Evolutionary conservation across 805 yeast species (phyloP), one percentile per base, ranked within the genome.

Genomic region (Candida krabiensis): DNA sequence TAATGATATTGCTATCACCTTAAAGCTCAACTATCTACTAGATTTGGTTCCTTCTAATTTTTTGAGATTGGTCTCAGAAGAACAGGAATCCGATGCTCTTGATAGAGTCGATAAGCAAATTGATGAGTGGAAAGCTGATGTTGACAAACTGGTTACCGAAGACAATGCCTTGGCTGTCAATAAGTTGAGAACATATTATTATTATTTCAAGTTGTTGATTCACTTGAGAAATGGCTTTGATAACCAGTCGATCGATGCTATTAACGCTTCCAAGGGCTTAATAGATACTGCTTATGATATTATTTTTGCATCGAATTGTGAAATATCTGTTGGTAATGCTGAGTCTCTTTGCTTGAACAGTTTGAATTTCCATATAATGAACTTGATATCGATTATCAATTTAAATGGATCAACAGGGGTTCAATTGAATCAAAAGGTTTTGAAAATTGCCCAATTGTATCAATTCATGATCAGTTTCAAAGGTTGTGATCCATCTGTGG

Each of bases 1-100:
- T 40, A 47, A 53, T 26, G 67, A 66, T 43, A 49, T 70, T 25
- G 52, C 50, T 9, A 56, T 58, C 17, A 63, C 69, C 9, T 29
- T 63, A 16, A 50, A 59, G 6, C 50, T 69, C 19, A 52, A 60
- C 28, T 52, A 61, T 15, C 44, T 70, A 27, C 46, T 68, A 17
- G 41, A 58, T 19, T 33, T 54, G 15, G 49, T 67, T 19, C 69
- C 69, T 4, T 38, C 33, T 28, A 49, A 61, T 39, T 55, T 63
- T 11, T 43, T 50, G 43, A 31, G 46, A 19, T 42, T 58, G 13
- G 40, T 53, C 14, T 31, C 33, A 23, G 39, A 47, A 17, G 35
- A 49, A n/a, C 35, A 41, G n/a, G n/a, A 16, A 2, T 11, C 27
- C 25, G 28, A 38, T 7, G 50, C 45, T 3, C 43, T 49, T 17